Base-by-base conservation (phyloP, 257 asterid species). In the Sherardia arvensis region DNA sequence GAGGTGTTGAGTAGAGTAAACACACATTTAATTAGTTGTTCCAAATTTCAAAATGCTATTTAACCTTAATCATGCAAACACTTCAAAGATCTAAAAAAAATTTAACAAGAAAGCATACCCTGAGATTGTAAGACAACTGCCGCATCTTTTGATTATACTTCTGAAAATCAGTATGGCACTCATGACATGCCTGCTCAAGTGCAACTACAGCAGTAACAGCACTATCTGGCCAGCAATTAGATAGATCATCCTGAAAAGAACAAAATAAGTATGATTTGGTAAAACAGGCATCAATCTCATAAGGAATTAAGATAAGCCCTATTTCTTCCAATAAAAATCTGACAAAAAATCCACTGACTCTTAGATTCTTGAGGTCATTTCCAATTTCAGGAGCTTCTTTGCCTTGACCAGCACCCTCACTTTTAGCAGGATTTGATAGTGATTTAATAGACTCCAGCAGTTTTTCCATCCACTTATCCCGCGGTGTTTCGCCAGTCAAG, bases 101-200 rank as follows among this genome's bases (percentile, higher is more conserved):
- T 38, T 68, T 15, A 11, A 66, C 15, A 55, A 22, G 18, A 23
- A 14, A 45, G 40, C 67, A 63, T 36, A 89, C 99, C 97, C 86
- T 80, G 33, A 92, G 88, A 76, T 87, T 87, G 81, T 75, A 85
- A 25, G 71, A 7, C 27, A 87, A 59, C 47, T 79, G 85, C 77
- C 94, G 71, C 99, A 89, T 82, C 86, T 92, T 92, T 60, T 81
- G 87, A 61, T 87, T 87, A 65, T 88, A 91, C 81, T 86, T 91
- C 74, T 65, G 81, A 73, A 77, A 81, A 74, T 83, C 88, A 49
- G 78, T 71, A 57, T 83, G 77, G 51, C 72, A 60, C 49, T 84
- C 87, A 54, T 88, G 86, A 27, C 88, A 82, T 3, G 83, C 92
- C 70, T 83, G 77, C 83, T 91, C 98, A 71, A 91, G 90, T 62